These are phyloP conservation scores for Cucurbita ficifolia DNA, from an alignment of 306 rosid genomes.

Conservation along the genomic window DNA sequence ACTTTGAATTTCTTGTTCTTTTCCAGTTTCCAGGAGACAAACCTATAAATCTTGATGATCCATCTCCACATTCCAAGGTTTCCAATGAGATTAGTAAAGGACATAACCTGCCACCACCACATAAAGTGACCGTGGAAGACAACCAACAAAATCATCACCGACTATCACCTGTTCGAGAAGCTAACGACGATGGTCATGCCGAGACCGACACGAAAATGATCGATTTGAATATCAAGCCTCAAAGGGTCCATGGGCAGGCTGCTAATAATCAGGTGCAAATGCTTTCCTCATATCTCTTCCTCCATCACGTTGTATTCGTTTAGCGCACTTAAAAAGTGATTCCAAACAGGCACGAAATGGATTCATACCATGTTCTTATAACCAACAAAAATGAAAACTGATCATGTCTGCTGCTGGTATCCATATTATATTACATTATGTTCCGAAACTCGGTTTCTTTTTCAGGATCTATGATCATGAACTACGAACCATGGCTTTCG, in stretches of 20 bases:
- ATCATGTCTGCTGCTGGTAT: neutral
- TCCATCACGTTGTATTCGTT: too few species aligned
- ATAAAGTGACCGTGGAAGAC: conserved; percentile 20
- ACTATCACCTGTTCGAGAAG: conserved; percentile 28
- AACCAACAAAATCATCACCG: conserved; percentile 49
- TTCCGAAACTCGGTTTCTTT: neutral
- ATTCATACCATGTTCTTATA: neutral
- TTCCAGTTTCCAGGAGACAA: conserved; percentile 88
- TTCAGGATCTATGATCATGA: conserved; percentile 6
- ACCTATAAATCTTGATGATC: conserved; percentile 36
- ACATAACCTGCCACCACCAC: conserved; percentile 11
- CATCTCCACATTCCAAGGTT: conserved; percentile 28
- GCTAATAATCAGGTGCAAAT: conserved; percentile 66
- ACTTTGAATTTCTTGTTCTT: conserved; percentile 13
- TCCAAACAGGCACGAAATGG: neutral
- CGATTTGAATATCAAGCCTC: conserved; percentile 89
- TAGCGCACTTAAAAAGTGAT: too few species aligned
- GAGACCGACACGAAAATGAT: conserved; percentile 68
- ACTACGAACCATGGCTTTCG: neutral
- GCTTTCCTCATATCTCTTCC: neutral
- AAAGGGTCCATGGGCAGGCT: conserved; percentile 64
- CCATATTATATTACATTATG: neutral
- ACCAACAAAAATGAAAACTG: neutral
- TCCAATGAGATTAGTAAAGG: conserved; percentile 29
- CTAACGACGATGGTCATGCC: conserved; percentile 42